Evolutionary conservation across 495 filamentous ascomycete genomes (phyloP), one percentile per base, ranked within the genome.

Genomic region (Penicillium waksmanii): DNA sequence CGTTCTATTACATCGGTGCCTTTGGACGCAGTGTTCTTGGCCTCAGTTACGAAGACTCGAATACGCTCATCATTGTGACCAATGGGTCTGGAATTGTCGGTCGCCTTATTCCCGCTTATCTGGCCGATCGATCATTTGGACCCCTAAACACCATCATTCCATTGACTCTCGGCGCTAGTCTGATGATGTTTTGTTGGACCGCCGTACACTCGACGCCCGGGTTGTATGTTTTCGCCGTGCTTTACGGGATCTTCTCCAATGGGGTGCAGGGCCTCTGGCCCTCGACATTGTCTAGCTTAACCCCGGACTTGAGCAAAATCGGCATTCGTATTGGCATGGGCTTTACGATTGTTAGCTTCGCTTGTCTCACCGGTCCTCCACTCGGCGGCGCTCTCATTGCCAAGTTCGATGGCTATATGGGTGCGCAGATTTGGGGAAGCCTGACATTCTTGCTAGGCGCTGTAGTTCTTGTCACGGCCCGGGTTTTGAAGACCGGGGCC

Each of bases 321-420:
- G 88, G 88, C 0, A 80, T 83, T 38, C 72, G 88, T 13, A 85
- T 90, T 75, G 89, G 90, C 3, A 91, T 91, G 87, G 77, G 85
- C 4, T 89, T 92, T 55, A 86, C 77, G 3, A 82, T 90, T 54
- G 76, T 85, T 18, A 85, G 83, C 55, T 84, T 92, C 61, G 86
- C 89, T 0, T 79, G 73, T 42, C 68, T 92, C 52, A 88, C 86
- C 12, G 89, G 89, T 0, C 79, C 87, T n/a, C 88, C 89, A 2
- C 80, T 92, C 43, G 85, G 83, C 0, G 90, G 89, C 0, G 77
- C 74, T 4, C 57, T 86, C 42, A 77, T 86, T 21, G 64, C 79
- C 65, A 66, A 65, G 3, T 54, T 53, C 40, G 60, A 65, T 19
- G 78, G 84, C 0, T 88, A 82, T 72, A 64, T 77, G 43, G 76